phyloP scores from a whole-genome alignment of 1,284 basidiomycete genomes.

The Rhodotorula sp. region DNA sequence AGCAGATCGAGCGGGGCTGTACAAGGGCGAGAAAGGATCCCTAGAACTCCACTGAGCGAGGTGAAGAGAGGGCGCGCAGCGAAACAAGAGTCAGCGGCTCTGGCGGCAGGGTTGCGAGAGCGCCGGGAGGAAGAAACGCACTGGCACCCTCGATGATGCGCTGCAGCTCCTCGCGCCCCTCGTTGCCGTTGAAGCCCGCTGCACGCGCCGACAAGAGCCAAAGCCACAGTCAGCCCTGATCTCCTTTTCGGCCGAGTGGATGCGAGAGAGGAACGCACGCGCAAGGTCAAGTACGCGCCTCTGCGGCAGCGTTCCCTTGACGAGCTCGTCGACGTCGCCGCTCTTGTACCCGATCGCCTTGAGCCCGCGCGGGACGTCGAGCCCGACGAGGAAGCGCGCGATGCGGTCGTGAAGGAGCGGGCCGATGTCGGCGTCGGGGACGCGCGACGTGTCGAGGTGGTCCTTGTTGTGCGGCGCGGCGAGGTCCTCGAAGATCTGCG shows the following conservation, averaged over 20 bases:
- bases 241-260: no score
- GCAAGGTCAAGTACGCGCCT: slow-evolving; percentile 82
- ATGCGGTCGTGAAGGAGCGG: slow-evolving; percentile 82
- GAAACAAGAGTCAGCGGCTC: not conserved
- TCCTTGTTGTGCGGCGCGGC: slow-evolving; percentile 55
- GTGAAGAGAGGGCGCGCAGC: not conserved
- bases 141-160: slow-evolving; percentile 39
- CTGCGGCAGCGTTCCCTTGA: slow-evolving; percentile 85
- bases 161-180: slow-evolving; percentile 33
- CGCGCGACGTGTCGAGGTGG: slow-evolving; percentile 61
- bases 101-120: not conserved
- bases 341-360: slow-evolving; percentile 66
- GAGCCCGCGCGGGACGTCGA: slow-evolving; percentile 85
- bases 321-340: slow-evolving; percentile 55
- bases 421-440: slow-evolving; percentile 82
- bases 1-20: not conserved
- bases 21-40: not conserved
- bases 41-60: slow-evolving; percentile 16
- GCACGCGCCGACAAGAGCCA: not conserved
- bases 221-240: not conserved
- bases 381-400: slow-evolving; percentile 80
- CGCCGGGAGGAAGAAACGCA: not conserved
- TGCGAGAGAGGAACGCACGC: slow-evolving; percentile 54
- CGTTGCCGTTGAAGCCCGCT: slow-evolving; percentile 41
- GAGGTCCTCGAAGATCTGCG: slow-evolving; percentile 70